phyloP scores from a whole-genome alignment of 768 basidiomycete species.

The Mycena venus region DNA sequence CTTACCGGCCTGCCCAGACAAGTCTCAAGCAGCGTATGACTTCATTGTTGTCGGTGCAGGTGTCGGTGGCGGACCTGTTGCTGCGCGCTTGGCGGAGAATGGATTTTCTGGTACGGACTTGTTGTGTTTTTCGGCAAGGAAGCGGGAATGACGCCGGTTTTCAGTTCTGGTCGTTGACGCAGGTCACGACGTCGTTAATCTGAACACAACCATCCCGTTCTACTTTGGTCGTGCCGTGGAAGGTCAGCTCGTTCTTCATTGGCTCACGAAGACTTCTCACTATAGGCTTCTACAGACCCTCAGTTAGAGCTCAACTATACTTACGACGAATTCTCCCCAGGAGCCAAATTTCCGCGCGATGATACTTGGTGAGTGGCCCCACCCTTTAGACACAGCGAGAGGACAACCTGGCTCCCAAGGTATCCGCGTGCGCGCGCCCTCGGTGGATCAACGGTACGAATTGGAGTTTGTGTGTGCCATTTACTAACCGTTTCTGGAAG shows the following conservation, averaged over 20 bases:
- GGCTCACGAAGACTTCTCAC: neutral
- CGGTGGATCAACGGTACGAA: conserved; percentile 45
- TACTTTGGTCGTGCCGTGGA: conserved; percentile 41
- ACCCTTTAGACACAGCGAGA: neutral
- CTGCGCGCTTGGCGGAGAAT: no score
- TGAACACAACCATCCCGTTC: conserved; percentile 46
- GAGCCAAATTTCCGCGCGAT: no score
- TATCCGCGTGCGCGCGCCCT: conserved; percentile 46
- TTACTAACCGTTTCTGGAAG: neutral
- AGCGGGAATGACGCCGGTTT: no score
- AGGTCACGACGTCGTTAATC: conserved; percentile 40
- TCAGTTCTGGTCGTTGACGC: conserved; percentile 47
- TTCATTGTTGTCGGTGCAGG: no score
- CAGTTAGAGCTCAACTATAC: conserved; percentile 46
- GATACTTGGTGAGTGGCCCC: conserved; percentile 36
- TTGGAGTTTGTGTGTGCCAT: neutral
- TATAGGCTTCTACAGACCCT: conserved; percentile 33
- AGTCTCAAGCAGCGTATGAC: no score
- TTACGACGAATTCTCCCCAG: conserved; percentile 41
- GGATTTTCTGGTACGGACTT: no score
- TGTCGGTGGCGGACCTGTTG: no score
- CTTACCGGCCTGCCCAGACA: no score
- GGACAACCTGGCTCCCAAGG: conserved; percentile 28
- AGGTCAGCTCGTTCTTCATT: conserved; percentile 30
- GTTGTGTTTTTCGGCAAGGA: no score